Percentiles rank a stretch among this genome's conserved stretches.
Conservation (phyloP, 169 alveolate species). For the Plasmodium cynomolgi region DNA sequence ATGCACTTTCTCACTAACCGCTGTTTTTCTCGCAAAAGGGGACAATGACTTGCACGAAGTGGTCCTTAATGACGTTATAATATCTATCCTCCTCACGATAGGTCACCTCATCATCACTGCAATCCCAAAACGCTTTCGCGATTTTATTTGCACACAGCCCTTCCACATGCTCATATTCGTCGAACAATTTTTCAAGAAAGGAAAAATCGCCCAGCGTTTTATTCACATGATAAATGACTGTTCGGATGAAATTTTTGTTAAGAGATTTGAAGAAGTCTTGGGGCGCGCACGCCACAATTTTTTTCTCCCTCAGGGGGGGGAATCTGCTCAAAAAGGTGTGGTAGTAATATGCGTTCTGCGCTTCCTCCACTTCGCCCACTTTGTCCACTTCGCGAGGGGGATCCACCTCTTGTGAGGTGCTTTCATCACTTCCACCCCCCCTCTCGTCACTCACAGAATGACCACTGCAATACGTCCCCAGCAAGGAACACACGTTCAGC, state of each 20-base stretch:
- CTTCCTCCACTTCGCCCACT: neutral
- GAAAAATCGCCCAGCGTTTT: constrained; percentile 16
- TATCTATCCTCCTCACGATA: constrained; percentile 10
- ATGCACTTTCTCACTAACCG: neutral
- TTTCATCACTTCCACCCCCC: neutral
- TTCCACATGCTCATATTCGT: constrained; percentile 7
- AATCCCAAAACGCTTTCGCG: neutral
- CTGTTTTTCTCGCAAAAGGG: neutral
- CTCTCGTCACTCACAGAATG: neutral
- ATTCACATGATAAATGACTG: constrained; percentile 13
- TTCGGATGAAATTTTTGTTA: neutral
- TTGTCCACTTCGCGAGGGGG: neutral
- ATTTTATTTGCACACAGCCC: neutral
- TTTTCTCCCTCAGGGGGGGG: neutral
- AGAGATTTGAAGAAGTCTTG: neutral
- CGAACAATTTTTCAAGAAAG: constrained; percentile 1
- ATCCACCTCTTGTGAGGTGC: neutral
- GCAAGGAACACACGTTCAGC: neutral
- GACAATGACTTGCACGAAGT: neutral
- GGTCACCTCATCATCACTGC: constrained; percentile 4
- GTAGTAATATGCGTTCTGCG: neutral
- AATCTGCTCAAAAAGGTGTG: neutral
- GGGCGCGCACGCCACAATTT: neutral
- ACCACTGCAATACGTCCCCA: neutral
- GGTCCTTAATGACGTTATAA: constrained; percentile 1